These are phyloP conservation scores for Hansenula lynferdii DNA, from an alignment of 1,139 yeast genomes.

Conservation along the genomic window DNA sequence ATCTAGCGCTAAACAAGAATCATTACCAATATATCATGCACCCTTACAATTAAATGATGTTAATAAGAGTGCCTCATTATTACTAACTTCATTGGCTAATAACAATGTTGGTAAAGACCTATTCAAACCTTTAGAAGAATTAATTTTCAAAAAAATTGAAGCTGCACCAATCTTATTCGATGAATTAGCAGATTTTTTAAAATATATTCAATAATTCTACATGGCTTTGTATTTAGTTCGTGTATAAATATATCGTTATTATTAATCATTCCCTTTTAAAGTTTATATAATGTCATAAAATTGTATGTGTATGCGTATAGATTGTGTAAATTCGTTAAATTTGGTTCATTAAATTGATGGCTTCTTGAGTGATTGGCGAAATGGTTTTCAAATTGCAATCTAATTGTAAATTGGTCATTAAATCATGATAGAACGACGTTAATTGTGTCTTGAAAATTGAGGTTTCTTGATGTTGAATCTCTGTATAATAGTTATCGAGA, in stretches of 20 bases:
- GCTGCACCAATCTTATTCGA: slow-evolving; percentile 30
- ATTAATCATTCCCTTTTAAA: no score
- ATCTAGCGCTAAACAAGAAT: slow-evolving; percentile 13
- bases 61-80: slow-evolving; percentile 29
- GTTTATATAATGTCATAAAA: background rate
- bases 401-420: background rate
- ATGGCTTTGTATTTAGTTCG: background rate
- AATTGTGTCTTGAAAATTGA: slow-evolving; percentile 25
- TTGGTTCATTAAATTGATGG: slow-evolving; percentile 5
- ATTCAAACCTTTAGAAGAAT: slow-evolving; percentile 25
- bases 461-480: slow-evolving; percentile 33
- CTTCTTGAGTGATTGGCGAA: slow-evolving; percentile 19
- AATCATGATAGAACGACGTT: slow-evolving; percentile 18
- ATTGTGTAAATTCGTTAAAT: background rate
- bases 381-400: slow-evolving; percentile 9
- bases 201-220: slow-evolving; percentile 10
- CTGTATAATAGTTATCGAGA: slow-evolving; percentile 43
- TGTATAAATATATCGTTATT: slow-evolving; percentile 1
- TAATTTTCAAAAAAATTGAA: slow-evolving; percentile 25
- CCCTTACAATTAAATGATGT: slow-evolving; percentile 29
- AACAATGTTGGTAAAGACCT: slow-evolving; percentile 26
- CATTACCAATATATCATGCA: slow-evolving; percentile 10
- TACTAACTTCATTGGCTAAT: slow-evolving; percentile 27
- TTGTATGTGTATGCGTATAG: background rate
- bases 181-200: slow-evolving; percentile 19